Evolutionary conservation across 2,329 filamentous ascomycete species (phyloP).

Genomic region (Aureobasidium mangrovei): DNA sequence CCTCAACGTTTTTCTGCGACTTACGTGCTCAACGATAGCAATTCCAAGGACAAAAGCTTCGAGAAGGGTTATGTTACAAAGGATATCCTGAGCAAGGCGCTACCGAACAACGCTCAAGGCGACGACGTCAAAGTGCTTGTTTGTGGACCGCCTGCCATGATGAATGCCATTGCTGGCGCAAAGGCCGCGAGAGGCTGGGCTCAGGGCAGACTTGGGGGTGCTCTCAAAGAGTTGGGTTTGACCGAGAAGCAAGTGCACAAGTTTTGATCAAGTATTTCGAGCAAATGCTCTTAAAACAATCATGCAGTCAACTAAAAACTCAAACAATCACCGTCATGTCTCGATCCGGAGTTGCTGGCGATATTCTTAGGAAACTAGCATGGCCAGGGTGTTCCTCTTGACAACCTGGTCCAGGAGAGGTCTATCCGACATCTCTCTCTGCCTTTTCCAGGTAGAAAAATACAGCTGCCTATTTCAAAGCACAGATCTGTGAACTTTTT

Average conservation of each 20-base stretch:
- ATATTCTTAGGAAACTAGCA: too few species aligned
- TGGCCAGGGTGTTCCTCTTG: too few species aligned
- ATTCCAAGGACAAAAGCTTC: slow-evolving; percentile 27
- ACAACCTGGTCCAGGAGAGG: too few species aligned
- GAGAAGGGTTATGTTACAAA: slow-evolving; percentile 51
- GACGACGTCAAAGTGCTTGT: slow-evolving; percentile 53
- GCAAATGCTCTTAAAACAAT: too few species aligned
- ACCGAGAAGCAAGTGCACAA: slow-evolving; percentile 48
- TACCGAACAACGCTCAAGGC: slow-evolving; percentile 29
- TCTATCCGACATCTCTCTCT: too few species aligned
- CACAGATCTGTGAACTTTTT: too few species aligned
- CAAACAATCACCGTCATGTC: too few species aligned
- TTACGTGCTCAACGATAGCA: slow-evolving; percentile 49
- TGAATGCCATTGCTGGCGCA: slow-evolving; percentile 46
- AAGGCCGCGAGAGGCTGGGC: slow-evolving; percentile 29
- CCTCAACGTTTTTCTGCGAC: slow-evolving; percentile 49
- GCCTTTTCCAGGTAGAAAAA: too few species aligned
- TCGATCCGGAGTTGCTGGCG: too few species aligned
- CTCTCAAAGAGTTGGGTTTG: slow-evolving; percentile 51
- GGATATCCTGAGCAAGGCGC: slow-evolving; percentile 45
- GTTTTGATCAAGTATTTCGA: slow-evolving; percentile 35
- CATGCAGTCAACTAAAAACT: too few species aligned
- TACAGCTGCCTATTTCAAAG: too few species aligned
- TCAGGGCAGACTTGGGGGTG: slow-evolving; percentile 34
- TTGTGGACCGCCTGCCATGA: slow-evolving; percentile 61